Percentiles rank a stretch among this genome's conserved stretches.
These are phyloP conservation scores for Harrya chromipes DNA, from an alignment of 768 basidiomycete genomes.

Conservation along the genomic window DNA sequence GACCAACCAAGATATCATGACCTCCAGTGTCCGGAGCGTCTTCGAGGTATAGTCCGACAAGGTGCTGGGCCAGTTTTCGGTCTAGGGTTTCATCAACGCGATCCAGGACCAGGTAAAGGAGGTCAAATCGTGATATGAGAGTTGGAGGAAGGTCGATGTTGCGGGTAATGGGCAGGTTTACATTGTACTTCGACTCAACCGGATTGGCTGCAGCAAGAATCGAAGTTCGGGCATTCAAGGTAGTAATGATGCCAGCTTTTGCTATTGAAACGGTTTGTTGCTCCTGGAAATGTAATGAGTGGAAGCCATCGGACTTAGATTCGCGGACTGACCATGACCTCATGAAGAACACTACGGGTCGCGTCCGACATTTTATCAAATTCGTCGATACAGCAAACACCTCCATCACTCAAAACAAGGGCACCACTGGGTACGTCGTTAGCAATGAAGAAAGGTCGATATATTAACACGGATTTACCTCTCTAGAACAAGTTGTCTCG, in stretches of 20 bases:
- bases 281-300: conserved; percentile 55
- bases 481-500: conserved; percentile 96
- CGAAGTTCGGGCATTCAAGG: conserved; percentile 96
- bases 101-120: conserved; percentile 94
- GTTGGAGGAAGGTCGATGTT: conserved; percentile 99
- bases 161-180: conserved; percentile 84
- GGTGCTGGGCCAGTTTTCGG: conserved; percentile 83
- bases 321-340: conserved; percentile 79
- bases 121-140: conserved; percentile 94
- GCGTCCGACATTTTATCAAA: conserved; percentile 99
- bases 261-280: conserved; percentile 99
- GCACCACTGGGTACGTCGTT: conserved; percentile 61
- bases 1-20: conserved; percentile 72
- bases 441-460: neutral
- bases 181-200: conserved; percentile 93
- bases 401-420: conserved; percentile 91
- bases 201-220: conserved; percentile 98
- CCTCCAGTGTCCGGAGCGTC: conserved; percentile 63
- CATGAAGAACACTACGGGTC: conserved; percentile 96
- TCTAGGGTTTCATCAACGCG: conserved; percentile 89
- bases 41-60: conserved; percentile 92
- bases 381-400: conserved; percentile 98
- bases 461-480: conserved; percentile 49
- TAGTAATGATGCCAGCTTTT: conserved; percentile 98
- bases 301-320: neutral